Evolutionary conservation across 768 basidiomycete species (phyloP).

Genomic region (Filobasidium floriforme): DNA sequence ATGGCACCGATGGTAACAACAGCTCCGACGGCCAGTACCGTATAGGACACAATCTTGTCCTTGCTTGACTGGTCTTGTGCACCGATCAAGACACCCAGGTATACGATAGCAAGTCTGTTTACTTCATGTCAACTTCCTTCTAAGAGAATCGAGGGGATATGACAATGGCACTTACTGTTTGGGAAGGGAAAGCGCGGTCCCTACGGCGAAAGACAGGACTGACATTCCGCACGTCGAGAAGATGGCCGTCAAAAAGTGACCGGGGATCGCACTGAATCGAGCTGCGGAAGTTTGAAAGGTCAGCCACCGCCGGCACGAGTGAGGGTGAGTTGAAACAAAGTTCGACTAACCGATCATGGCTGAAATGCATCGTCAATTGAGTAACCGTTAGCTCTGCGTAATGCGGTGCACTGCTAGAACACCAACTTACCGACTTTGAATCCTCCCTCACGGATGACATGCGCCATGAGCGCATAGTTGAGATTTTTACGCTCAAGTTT

Average conservation of each 20-base stretch:
- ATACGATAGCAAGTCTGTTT: constrained; percentile 75
- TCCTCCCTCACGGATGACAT: constrained; percentile 45
- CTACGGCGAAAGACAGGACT: constrained; percentile 38
- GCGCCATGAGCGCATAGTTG: constrained; percentile 43
- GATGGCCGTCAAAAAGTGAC: constrained; percentile 36
- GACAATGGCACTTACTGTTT: constrained; percentile 31
- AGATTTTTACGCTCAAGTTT: constrained; percentile 42
- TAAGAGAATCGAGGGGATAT: too few relatives aligned
- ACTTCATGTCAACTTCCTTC: constrained; percentile 66
- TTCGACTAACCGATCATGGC: constrained; percentile 31
- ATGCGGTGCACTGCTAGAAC: not conserved
- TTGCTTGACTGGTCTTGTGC: constrained; percentile 6
- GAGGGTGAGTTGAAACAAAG: not conserved
- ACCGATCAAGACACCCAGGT: constrained; percentile 59
- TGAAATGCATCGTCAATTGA: not conserved
- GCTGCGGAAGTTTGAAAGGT: not conserved
- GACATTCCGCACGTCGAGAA: constrained; percentile 43
- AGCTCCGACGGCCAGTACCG: constrained; percentile 61
- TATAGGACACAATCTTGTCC: constrained; percentile 58
- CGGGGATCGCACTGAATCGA: constrained; percentile 44
- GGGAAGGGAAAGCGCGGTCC: constrained; percentile 36
- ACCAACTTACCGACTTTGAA: constrained; percentile 34
- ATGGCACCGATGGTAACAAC: constrained; percentile 49
- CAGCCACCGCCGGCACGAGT: not conserved
- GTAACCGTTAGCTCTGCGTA: not conserved